These are phyloP conservation scores for Tetrapisispora fleetii DNA, from an alignment of 805 yeast species.

Conservation along the genomic window DNA sequence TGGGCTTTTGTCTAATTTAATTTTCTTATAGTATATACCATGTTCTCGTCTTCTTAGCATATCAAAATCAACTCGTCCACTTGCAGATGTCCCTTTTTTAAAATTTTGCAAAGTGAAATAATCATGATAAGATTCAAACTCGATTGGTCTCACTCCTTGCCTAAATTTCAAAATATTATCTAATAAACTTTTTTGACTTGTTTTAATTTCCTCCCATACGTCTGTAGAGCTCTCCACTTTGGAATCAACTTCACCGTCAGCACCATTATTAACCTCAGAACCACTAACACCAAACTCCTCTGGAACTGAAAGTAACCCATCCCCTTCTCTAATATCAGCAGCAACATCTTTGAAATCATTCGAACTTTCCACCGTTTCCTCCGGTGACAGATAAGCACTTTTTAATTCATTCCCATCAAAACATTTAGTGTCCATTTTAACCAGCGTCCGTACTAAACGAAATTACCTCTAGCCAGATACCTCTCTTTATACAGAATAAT, in stretches of 20 bases:
- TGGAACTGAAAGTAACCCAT: not conserved
- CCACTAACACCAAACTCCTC: not conserved
- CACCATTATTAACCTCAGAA: no score
- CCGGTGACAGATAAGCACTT: not conserved
- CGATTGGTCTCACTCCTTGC: slow-evolving; percentile 15
- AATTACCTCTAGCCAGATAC: no score
- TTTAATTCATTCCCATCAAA: not conserved
- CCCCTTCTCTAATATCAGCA: not conserved
- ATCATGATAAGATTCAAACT: slow-evolving; percentile 29
- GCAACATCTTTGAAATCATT: not conserved
- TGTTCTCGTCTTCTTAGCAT: slow-evolving; percentile 21
- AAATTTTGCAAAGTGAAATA: slow-evolving; percentile 22
- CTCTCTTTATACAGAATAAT: no score
- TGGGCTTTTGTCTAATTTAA: slow-evolving; percentile 5
- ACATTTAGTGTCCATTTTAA: no score
- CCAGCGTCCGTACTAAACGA: no score
- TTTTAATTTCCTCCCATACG: not conserved
- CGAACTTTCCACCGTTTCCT: not conserved
- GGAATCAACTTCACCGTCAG: not conserved
- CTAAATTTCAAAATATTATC: not conserved
- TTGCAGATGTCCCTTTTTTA: slow-evolving; percentile 24
- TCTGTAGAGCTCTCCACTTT: not conserved
- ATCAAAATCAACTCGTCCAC: slow-evolving; percentile 26
- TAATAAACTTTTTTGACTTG: not conserved
- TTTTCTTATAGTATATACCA: slow-evolving; percentile 19